Conservation (phyloP, 441 rosid species). For the Geranium incanum region DNA sequence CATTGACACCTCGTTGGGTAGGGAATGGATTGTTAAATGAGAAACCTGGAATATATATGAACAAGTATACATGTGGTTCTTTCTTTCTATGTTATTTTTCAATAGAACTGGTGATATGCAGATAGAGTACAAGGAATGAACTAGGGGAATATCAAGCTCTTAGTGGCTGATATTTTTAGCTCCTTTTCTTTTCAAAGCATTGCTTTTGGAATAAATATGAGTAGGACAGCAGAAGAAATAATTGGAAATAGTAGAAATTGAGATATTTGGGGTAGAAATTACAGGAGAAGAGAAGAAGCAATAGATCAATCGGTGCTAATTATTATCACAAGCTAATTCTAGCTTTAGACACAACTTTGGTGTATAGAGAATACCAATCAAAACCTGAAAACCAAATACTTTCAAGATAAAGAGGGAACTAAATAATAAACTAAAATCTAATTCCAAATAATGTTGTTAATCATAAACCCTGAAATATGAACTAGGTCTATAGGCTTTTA, state of each 20-base stretch:
- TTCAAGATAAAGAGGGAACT: neutral
- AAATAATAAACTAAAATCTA: too few relatives aligned
- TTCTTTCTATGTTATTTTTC: neutral
- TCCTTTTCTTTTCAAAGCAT: neutral
- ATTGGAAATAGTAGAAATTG: neutral
- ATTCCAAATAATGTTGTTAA: neutral
- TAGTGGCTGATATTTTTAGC: neutral
- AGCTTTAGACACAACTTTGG: neutral
- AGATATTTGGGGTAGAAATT: neutral
- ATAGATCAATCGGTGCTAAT: neutral
- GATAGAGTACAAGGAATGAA: neutral
- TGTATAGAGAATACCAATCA: neutral
- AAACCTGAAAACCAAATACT: neutral
- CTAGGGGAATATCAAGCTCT: neutral
- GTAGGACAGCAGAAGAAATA: neutral
- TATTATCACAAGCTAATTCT: neutral
- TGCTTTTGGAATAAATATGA: neutral
- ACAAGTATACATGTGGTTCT: neutral
- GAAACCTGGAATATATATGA: neutral
- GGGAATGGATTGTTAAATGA: slow-evolving; percentile 5
- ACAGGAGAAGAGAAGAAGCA: neutral
- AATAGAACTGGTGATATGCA: neutral
- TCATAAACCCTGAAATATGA: neutral
- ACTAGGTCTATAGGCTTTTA: neutral
- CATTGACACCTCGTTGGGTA: neutral